Evolutionary conservation across 805 yeast species (phyloP).

Genomic region (Maudiozyma barnettii): DNA sequence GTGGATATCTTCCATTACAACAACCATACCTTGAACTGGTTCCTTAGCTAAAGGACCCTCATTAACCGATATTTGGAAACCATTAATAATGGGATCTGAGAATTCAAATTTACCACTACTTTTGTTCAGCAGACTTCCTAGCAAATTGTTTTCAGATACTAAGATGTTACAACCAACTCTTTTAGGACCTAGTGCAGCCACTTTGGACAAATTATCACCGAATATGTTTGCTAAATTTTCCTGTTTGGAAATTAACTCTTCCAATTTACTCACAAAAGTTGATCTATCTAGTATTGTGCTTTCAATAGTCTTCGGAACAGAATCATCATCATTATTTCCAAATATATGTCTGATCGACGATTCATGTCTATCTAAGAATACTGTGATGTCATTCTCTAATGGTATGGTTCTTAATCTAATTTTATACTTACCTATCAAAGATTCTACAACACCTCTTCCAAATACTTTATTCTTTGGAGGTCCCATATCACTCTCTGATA

Average conservation of each 20-base stretch:
- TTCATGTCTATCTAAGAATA: slow-evolving; percentile 41
- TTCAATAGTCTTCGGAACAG: not conserved
- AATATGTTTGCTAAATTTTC: slow-evolving; percentile 21
- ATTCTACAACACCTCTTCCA: slow-evolving; percentile 42
- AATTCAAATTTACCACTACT: slow-evolving; percentile 28
- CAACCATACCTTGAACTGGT: slow-evolving; percentile 73
- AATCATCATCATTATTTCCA: slow-evolving; percentile 9
- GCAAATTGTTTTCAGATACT: slow-evolving; percentile 31
- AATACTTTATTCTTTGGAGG: slow-evolving; percentile 37
- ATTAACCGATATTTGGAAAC: slow-evolving; percentile 70
- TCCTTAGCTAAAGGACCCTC: slow-evolving; percentile 89
- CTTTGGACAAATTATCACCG: slow-evolving; percentile 29
- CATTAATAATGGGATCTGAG: slow-evolving; percentile 63
- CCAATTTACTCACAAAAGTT: slow-evolving; percentile 29
- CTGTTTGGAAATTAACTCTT: slow-evolving; percentile 23
- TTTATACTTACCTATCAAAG: slow-evolving; percentile 42
- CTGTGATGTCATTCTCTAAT: slow-evolving; percentile 41
- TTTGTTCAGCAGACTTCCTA: slow-evolving; percentile 29
- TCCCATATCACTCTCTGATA: slow-evolving; percentile 41
- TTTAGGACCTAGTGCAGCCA: slow-evolving; percentile 69
- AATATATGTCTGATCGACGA: slow-evolving; percentile 31
- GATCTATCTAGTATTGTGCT: slow-evolving; percentile 5
- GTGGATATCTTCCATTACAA: slow-evolving; percentile 37
- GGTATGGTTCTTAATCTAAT: slow-evolving; percentile 42
- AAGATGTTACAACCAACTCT: slow-evolving; percentile 67